Conservation (phyloP, 768 basidiomycete species). For the Lepiota brunneoincarnata region DNA sequence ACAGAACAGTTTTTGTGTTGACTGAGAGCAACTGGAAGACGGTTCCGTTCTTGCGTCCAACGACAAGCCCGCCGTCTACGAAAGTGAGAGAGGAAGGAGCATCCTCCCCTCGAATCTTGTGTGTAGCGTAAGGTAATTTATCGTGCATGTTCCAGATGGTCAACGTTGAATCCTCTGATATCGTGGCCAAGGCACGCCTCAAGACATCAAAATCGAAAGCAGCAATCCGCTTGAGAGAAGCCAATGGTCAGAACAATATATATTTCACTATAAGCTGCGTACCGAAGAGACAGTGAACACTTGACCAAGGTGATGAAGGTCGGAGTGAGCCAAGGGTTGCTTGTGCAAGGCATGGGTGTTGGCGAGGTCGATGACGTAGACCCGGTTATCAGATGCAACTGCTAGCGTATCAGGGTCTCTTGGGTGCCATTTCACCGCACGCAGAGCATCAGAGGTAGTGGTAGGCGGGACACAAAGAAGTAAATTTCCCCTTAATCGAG, state of each 20-base stretch:
- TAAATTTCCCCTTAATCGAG: slow-evolving; percentile 51
- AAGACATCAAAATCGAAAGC: slow-evolving; percentile 84
- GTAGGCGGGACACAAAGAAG: slow-evolving; percentile 70
- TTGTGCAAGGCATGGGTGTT: slow-evolving; percentile 59
- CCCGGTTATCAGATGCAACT: slow-evolving; percentile 74
- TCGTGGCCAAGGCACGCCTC: slow-evolving; percentile 75
- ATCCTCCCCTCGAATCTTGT: slow-evolving; percentile 78
- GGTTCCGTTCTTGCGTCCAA: slow-evolving; percentile 83
- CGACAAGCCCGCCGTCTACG: slow-evolving; percentile 81
- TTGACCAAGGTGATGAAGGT: slow-evolving; percentile 66
- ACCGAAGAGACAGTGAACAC: slow-evolving; percentile 71
- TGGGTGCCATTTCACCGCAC: slow-evolving; percentile 87
- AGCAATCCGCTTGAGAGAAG: slow-evolving; percentile 57
- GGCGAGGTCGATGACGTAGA: slow-evolving; percentile 74
- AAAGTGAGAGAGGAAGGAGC: slow-evolving; percentile 80
- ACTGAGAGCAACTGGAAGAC: slow-evolving; percentile 80
- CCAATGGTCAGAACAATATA: slow-evolving; percentile 7
- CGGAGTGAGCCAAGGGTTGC: slow-evolving; percentile 65
- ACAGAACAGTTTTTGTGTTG: slow-evolving; percentile 68
- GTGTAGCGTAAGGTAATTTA: slow-evolving; percentile 69
- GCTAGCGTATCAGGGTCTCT: slow-evolving; percentile 78
- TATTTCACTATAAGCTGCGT: slow-evolving; percentile 24
- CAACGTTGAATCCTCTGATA: slow-evolving; percentile 79
- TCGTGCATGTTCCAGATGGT: slow-evolving; percentile 83
- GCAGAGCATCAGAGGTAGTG: slow-evolving; percentile 57